A percentile compares a stretch with the other conserved stretches of the same genome.
These are phyloP conservation scores for Emergomyces orientalis DNA, from an alignment of 2,329 filamentous ascomycete species.

Conservation along the genomic window DNA sequence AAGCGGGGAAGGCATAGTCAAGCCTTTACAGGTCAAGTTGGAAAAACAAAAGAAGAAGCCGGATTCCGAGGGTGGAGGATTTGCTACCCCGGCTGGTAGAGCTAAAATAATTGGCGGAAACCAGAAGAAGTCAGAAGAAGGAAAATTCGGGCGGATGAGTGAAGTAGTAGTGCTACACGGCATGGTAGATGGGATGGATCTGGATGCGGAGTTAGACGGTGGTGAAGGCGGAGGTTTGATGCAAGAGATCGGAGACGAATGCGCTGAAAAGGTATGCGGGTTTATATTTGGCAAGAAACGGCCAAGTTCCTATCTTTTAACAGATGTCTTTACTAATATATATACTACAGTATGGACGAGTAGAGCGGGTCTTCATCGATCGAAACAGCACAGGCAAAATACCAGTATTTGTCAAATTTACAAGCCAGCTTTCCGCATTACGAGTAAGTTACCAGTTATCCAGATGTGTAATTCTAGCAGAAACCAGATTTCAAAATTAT, in stretches of 20 bases:
- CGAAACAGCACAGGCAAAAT: conserved; percentile 43
- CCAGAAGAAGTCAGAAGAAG: conserved; percentile 42
- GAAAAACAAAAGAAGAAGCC: conserved; percentile 73
- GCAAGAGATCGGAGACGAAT: conserved; percentile 94
- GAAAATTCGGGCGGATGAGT: conserved; percentile 63
- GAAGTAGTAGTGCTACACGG: conserved; percentile 72
- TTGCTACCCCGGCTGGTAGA: conserved; percentile 57
- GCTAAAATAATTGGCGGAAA: conserved; percentile 75
- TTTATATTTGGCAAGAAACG: neutral
- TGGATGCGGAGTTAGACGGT: conserved; percentile 65
- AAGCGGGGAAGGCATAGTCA: conserved; percentile 69
- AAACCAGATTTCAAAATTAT: conserved; percentile 1
- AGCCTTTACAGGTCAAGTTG: conserved; percentile 73
- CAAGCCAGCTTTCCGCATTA: conserved; percentile 71
- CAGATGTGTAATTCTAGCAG: neutral
- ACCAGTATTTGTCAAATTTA: conserved; percentile 90
- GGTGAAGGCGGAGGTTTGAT: conserved; percentile 55
- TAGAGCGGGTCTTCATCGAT: conserved; percentile 71
- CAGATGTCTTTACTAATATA: conserved; percentile 8
- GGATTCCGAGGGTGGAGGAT: conserved; percentile 71
- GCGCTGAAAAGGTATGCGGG: conserved; percentile 58
- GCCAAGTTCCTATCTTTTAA: conserved; percentile 8
- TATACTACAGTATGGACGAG: conserved; percentile 59
- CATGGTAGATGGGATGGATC: conserved; percentile 79
- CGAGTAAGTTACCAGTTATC: conserved; percentile 49